A percentile compares a stretch with the other conserved stretches of the same genome.
These are phyloP conservation scores for Myochromella boudieri DNA, from an alignment of 768 basidiomycete genomes.

Conservation along the genomic window DNA sequence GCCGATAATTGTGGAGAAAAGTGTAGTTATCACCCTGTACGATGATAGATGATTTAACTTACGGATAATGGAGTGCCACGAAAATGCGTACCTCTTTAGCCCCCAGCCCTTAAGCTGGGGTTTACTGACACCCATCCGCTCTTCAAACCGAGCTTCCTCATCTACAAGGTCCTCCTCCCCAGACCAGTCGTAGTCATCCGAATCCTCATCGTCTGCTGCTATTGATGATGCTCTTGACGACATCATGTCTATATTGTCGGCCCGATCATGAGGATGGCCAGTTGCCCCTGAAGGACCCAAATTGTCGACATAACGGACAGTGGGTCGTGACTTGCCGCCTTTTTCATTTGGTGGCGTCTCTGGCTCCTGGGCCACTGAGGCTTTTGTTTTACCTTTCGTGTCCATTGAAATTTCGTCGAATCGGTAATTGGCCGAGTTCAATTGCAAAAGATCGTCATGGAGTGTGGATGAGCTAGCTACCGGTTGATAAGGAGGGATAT, in stretches of 20 bases:
- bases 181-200: conserved; percentile 73
- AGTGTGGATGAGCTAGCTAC: conserved; percentile 34
- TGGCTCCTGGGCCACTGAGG: conserved; percentile 21
- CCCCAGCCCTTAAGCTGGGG: conserved; percentile 49
- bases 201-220: conserved; percentile 57
- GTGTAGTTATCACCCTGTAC: conserved; percentile 54
- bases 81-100: conserved; percentile 44
- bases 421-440: conserved; percentile 27
- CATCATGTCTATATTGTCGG: conserved; percentile 28
- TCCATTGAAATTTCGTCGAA: conserved; percentile 10
- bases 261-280: conserved; percentile 24
- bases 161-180: conserved; percentile 76
- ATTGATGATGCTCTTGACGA: conserved; percentile 42
- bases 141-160: conserved; percentile 64
- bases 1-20: conserved; percentile 75
- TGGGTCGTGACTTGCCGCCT: conserved; percentile 26
- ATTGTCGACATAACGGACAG: conserved; percentile 56
- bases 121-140: conserved; percentile 52
- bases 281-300: conserved; percentile 27
- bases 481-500: conserved; percentile 40
- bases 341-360: conserved; percentile 17
- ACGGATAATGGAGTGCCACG: too few species aligned
- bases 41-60: conserved; percentile 3
- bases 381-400: conserved; percentile 10
- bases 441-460: conserved; percentile 21